phyloP scores from a whole-genome alignment of 371 early-diverging fungal genomes.

The Mortierella sp. region DNA sequence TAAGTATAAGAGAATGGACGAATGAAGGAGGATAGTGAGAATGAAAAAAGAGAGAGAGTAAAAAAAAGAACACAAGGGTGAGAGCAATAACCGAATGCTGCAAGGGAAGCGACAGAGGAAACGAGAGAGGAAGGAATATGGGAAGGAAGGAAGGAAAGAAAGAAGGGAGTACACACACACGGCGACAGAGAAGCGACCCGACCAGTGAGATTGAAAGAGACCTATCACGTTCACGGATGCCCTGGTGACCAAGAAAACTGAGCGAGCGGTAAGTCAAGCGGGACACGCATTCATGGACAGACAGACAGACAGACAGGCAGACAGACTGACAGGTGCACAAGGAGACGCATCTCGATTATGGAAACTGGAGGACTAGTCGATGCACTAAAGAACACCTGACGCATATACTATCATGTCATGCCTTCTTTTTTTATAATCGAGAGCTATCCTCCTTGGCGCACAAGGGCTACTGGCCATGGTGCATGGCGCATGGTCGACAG shows the following conservation, averaged over 20 bases:
- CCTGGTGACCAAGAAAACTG: conserved; percentile 9
- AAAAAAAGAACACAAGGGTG: neutral
- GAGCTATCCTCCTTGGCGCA: neutral
- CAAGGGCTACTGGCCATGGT: neutral
- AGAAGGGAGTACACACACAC: neutral
- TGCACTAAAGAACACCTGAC: conserved; percentile 5
- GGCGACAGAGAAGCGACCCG: no score
- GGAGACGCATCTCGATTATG: neutral
- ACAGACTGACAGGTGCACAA: neutral
- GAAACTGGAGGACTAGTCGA: neutral
- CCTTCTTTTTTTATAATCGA: neutral
- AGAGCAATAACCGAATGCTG: neutral
- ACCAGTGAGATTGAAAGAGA: conserved; percentile 1
- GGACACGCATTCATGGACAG: neutral
- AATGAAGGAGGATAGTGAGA: neutral
- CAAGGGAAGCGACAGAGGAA: neutral
- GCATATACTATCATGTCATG: neutral
- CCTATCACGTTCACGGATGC: conserved; percentile 13
- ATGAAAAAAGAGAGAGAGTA: neutral
- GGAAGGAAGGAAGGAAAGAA: neutral
- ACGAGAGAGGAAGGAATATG: neutral
- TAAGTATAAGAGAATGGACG: neutral
- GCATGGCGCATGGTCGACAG: neutral
- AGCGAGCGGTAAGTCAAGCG: neutral
- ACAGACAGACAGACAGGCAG: neutral